phyloP scores from a whole-genome alignment of 2,329 filamentous ascomycete species.

The Curvularia spicifera region DNA sequence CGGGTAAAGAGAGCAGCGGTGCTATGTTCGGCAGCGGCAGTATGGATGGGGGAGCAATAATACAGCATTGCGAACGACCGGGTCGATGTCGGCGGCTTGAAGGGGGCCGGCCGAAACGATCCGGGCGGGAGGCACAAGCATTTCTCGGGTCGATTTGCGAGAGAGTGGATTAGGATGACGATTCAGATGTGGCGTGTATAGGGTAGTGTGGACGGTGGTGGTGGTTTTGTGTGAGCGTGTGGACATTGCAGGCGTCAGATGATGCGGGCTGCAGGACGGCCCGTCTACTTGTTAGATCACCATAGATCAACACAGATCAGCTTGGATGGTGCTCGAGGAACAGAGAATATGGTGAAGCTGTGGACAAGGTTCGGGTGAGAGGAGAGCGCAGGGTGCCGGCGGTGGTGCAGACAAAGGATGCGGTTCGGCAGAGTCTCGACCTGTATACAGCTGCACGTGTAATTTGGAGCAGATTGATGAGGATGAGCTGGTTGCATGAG shows the following conservation, averaged over 20 bases:
- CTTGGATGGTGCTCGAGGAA: background rate
- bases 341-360: conserved; percentile 1
- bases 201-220: too few relatives aligned
- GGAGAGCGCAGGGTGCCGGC: background rate
- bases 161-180: background rate
- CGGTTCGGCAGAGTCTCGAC: conserved; percentile 1
- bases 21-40: conserved; percentile 8
- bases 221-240: background rate
- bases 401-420: background rate
- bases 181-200: conserved; percentile 4
- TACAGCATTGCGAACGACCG: conserved; percentile 1
- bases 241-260: background rate
- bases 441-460: conserved; percentile 1
- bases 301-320: background rate
- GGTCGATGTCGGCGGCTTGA: conserved; percentile 6
- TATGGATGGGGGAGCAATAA: conserved; percentile 9
- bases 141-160: conserved; percentile 12
- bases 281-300: background rate
- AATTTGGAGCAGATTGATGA: conserved; percentile 6
- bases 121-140: conserved; percentile 15
- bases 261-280: background rate
- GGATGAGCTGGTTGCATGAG: conserved; percentile 5
- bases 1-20: conserved; percentile 7
- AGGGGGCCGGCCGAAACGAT: conserved; percentile 1
- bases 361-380: conserved; percentile 1